Conservation (phyloP, 2,329 filamentous ascomycete species). For the Colletotrichum nymphaeae region DNA sequence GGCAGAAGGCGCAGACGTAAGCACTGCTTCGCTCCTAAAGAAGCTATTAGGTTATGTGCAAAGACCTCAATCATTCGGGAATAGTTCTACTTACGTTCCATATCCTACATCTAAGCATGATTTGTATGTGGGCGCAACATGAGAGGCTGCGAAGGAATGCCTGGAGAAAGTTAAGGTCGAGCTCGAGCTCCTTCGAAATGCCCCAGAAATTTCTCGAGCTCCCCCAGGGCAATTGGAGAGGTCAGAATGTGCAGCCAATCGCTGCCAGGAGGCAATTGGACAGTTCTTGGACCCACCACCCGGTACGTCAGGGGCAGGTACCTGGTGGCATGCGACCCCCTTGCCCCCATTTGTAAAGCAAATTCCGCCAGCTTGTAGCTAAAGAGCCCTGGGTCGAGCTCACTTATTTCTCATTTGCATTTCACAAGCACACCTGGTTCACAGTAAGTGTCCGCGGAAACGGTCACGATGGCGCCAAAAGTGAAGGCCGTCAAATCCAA, state of each 20-base stretch:
- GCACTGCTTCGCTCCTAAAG: conserved; percentile 49
- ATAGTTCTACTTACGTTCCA: conserved; percentile 48
- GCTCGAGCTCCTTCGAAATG: neutral
- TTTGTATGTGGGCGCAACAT: conserved; percentile 28
- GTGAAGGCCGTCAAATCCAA: conserved; percentile 42
- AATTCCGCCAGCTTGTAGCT: conserved; percentile 12
- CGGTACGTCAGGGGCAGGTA: conserved; percentile 9
- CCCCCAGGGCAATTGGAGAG: neutral
- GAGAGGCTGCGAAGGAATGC: conserved; percentile 11
- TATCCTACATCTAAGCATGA: conserved; percentile 56
- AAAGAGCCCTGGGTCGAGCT: conserved; percentile 1
- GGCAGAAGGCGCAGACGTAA: conserved; percentile 56
- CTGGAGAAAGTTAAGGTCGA: neutral
- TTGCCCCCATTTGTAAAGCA: conserved; percentile 11
- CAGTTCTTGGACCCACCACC: neutral
- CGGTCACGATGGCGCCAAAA: conserved; percentile 44
- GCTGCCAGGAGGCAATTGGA: conserved; percentile 9
- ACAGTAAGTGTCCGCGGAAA: neutral
- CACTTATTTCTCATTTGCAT: neutral
- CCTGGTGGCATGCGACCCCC: neutral
- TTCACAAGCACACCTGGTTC: neutral
- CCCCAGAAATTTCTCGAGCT: conserved; percentile 25
- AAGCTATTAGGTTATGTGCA: conserved; percentile 20
- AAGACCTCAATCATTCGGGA: too few relatives aligned
- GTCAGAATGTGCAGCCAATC: neutral